These are phyloP conservation scores for Kuraishia hungarica DNA, from an alignment of 805 yeast genomes.

Conservation along the genomic window DNA sequence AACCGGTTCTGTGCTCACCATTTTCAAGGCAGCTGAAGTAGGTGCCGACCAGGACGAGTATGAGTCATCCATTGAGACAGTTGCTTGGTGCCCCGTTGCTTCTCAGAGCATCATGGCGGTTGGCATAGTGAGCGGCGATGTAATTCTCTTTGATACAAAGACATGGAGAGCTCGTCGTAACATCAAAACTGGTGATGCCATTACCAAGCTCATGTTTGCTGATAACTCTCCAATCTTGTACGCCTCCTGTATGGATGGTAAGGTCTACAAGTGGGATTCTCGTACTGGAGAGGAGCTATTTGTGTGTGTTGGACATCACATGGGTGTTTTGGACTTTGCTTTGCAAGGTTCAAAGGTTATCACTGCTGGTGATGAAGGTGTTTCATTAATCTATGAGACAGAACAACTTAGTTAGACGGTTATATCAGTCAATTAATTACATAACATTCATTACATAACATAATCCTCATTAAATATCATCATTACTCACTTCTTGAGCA, in stretches of 20 bases:
- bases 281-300: constrained; percentile 75
- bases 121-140: constrained; percentile 84
- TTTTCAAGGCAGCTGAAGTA: constrained; percentile 56
- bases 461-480: too few relatives aligned
- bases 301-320: constrained; percentile 84
- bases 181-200: constrained; percentile 67
- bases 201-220: constrained; percentile 71
- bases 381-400: constrained; percentile 58
- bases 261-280: constrained; percentile 79
- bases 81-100: constrained; percentile 62
- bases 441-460: background rate
- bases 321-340: constrained; percentile 87
- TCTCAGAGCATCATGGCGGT: constrained; percentile 61
- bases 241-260: constrained; percentile 80
- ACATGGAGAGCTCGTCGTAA: constrained; percentile 82
- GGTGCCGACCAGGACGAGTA: constrained; percentile 46
- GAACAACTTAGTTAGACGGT: background rate
- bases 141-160: constrained; percentile 72
- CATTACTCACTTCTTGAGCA: constrained; percentile 1
- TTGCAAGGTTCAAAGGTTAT: constrained; percentile 61
- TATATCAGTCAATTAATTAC: background rate
- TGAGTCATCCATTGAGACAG: constrained; percentile 69
- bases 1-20: constrained; percentile 61
- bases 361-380: constrained; percentile 98
- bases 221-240: constrained; percentile 48